Evolutionary conservation across 176 grass and related monocot genomes (phyloP).

Genomic region (Eleusine coracana): DNA sequence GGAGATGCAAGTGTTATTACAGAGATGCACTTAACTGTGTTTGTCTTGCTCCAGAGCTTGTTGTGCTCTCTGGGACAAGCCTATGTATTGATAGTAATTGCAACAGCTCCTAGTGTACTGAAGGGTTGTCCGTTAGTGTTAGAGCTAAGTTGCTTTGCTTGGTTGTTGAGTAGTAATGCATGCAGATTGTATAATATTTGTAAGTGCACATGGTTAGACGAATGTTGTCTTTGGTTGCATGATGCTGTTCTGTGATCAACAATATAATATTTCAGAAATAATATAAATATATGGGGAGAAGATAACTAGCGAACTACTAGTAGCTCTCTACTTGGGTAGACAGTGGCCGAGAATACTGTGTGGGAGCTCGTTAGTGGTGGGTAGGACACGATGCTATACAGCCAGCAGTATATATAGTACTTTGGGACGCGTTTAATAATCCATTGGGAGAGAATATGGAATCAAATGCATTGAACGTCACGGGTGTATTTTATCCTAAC

Average conservation of each 20-base stretch:
- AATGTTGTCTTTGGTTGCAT: conserved; percentile 45
- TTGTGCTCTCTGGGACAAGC: conserved; percentile 22
- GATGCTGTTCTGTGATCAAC: conserved; percentile 22
- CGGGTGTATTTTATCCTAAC: conserved; percentile 31
- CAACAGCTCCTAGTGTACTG: conserved; percentile 36
- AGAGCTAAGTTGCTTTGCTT: neutral
- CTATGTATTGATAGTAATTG: neutral
- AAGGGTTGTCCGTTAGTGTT: conserved; percentile 30
- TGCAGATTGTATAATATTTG: conserved; percentile 27
- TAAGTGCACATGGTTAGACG: conserved; percentile 47
- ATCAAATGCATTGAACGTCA: conserved; percentile 34
- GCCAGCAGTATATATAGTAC: conserved; percentile 25
- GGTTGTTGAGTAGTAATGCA: conserved; percentile 36
- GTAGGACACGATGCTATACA: conserved; percentile 4
- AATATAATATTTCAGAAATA: neutral
- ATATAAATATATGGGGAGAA: neutral
- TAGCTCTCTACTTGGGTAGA: neutral
- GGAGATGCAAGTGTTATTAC: conserved; percentile 29
- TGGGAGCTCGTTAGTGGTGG: too few relatives aligned
- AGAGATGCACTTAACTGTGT: conserved; percentile 25
- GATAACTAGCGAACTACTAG: neutral
- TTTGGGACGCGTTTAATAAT: conserved; percentile 23
- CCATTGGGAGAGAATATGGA: conserved; percentile 46
- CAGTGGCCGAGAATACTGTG: too few relatives aligned
- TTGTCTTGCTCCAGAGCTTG: conserved; percentile 39